phyloP scores from a whole-genome alignment of 768 basidiomycete species.

The Stropharia rugosoannulata region DNA sequence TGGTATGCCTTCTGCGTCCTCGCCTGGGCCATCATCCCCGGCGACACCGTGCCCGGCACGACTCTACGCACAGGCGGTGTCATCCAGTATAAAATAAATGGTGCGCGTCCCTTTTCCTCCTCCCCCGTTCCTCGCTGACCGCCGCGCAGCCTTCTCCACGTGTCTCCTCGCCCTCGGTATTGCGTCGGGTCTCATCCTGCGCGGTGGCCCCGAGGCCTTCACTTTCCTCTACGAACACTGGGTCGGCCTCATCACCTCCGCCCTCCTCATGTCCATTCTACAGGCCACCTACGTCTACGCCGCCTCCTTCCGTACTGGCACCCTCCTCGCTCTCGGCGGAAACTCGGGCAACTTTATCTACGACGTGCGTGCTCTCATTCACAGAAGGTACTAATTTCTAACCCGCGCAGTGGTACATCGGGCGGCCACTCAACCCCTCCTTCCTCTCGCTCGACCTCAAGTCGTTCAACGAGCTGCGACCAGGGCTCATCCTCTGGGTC shows the following conservation, averaged over 20 bases:
- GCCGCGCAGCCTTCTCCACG: conserved; percentile 77
- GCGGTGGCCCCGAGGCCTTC: conserved; percentile 76
- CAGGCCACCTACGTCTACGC: conserved; percentile 76
- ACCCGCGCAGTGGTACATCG: conserved; percentile 76
- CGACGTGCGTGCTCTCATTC: conserved; percentile 61
- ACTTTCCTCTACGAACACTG: conserved; percentile 92
- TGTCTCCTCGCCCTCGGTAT: conserved; percentile 80
- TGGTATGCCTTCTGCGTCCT: conserved; percentile 92
- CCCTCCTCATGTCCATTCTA: conserved; percentile 71
- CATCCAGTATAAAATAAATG: conserved; percentile 93
- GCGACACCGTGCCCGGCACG: conserved; percentile 69
- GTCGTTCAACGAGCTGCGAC: conserved; percentile 84
- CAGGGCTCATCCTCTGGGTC: conserved; percentile 92
- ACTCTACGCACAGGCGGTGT: conserved; percentile 72
- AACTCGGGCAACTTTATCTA: conserved; percentile 87
- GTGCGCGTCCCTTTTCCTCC: conserved; percentile 37
- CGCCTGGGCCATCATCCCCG: conserved; percentile 79
- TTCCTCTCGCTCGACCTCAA: conserved; percentile 67
- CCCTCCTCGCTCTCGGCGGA: conserved; percentile 87
- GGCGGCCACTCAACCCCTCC: conserved; percentile 91
- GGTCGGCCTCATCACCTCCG: conserved; percentile 84
- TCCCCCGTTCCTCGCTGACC: conserved; percentile 1
- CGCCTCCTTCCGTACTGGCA: conserved; percentile 64
- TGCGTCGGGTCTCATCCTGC: conserved; percentile 64
- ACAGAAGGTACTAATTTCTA: too few species aligned